Conservation (phyloP, 108 stramenopile species). For the Skeletonema marinoi region DNA sequence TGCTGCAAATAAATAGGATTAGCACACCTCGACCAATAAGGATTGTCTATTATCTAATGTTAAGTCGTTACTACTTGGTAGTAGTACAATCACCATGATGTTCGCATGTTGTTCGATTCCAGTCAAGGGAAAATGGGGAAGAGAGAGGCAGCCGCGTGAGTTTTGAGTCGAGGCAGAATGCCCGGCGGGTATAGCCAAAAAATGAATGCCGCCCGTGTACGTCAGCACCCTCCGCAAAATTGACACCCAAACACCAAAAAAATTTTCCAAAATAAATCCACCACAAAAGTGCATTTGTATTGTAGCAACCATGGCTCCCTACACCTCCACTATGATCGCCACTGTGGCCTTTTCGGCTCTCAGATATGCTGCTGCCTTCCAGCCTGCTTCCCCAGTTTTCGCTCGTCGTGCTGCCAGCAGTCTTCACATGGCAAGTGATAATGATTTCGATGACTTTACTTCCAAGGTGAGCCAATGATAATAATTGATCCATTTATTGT, state of each 20-base stretch:
- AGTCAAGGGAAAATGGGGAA: no score
- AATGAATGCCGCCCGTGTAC: neutral
- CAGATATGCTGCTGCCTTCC: slow-evolving; percentile 57
- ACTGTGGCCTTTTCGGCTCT: slow-evolving; percentile 38
- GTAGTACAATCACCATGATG: no score
- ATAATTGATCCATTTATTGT: neutral
- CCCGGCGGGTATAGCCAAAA: neutral
- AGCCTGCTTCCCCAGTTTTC: slow-evolving; percentile 51
- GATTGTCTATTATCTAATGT: no score
- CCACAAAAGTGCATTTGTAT: neutral
- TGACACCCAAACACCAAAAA: neutral
- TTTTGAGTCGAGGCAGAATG: no score
- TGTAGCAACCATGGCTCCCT: slow-evolving; percentile 30
- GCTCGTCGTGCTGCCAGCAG: slow-evolving; percentile 39
- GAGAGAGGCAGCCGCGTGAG: no score
- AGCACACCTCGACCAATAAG: neutral
- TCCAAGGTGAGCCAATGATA: slow-evolving; percentile 57
- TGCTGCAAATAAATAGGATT: neutral
- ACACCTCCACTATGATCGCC: slow-evolving; percentile 37
- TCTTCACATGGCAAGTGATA: slow-evolving; percentile 61
- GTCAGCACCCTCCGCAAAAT: neutral
- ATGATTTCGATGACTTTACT: slow-evolving; percentile 86
- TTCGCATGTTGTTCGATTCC: no score
- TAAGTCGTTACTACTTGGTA: no score
- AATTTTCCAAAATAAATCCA: neutral